These are phyloP conservation scores for Cyberlindnera lachancei DNA, from an alignment of 805 yeast genomes.

Conservation along the genomic window DNA sequence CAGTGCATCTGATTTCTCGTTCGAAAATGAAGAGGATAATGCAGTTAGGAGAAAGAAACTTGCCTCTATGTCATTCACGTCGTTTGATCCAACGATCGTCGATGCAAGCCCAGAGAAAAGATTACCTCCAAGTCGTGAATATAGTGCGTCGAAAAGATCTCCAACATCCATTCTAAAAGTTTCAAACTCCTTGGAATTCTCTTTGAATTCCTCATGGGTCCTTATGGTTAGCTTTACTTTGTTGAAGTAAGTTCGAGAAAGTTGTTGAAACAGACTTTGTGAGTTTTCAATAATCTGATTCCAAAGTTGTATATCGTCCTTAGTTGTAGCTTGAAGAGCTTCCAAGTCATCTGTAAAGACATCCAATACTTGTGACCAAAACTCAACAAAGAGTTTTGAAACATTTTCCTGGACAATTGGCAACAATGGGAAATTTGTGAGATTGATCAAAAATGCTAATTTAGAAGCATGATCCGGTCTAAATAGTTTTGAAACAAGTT, in stretches of 20 bases:
- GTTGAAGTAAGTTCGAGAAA: constrained; percentile 60
- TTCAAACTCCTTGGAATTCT: constrained; percentile 42
- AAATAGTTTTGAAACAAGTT: constrained; percentile 33
- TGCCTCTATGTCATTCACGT: constrained; percentile 43
- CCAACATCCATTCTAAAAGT: constrained; percentile 67
- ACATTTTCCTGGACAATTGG: constrained; percentile 56
- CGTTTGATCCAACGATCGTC: constrained; percentile 25
- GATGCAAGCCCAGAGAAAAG: constrained; percentile 38
- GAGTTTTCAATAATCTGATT: constrained; percentile 27
- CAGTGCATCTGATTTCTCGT: constrained; percentile 17
- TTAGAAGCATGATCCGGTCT: constrained; percentile 29
- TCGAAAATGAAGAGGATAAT: constrained; percentile 43
- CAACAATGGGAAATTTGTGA: constrained; percentile 49
- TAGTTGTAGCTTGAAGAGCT: constrained; percentile 23
- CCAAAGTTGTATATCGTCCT: constrained; percentile 26
- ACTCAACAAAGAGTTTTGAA: constrained; percentile 47
- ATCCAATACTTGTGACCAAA: constrained; percentile 66
- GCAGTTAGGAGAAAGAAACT: constrained; percentile 52
- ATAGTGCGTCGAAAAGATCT: constrained; percentile 68
- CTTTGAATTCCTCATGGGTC: constrained; percentile 28
- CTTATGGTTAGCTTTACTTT: constrained; percentile 45
- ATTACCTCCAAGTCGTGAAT: constrained; percentile 52
- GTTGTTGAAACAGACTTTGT: constrained; percentile 36
- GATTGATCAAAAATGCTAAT: constrained; percentile 39
- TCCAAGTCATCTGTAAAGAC: constrained; percentile 43